Conservation (phyloP, 306 rosid species). For the Malus asiatica region DNA sequence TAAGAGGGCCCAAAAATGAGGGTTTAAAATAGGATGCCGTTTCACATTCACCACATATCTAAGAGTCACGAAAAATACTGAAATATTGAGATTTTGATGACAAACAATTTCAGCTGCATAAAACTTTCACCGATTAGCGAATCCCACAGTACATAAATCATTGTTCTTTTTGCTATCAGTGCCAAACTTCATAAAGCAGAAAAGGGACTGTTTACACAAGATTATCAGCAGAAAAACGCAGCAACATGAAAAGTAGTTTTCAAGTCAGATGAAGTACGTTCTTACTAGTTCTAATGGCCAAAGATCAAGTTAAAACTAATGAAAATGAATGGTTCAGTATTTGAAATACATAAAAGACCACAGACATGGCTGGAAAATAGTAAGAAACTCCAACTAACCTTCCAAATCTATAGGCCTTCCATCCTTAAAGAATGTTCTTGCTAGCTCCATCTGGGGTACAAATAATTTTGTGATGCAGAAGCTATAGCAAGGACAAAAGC, state of each 20-base stretch:
- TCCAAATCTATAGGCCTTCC: slow-evolving; percentile 76
- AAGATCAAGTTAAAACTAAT: neutral
- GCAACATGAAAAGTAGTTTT: neutral
- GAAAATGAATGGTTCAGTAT: neutral
- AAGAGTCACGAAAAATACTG: neutral
- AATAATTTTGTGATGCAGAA: slow-evolving; percentile 8
- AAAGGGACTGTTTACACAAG: neutral
- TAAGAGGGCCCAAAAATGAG: too few relatives aligned
- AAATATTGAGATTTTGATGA: neutral
- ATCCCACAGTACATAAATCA: neutral
- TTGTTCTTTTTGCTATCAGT: neutral
- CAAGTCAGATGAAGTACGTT: neutral
- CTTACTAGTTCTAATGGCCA: neutral
- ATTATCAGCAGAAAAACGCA: neutral
- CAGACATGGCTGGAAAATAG: neutral
- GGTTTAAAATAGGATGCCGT: neutral
- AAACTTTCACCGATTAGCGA: neutral
- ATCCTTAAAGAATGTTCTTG: slow-evolving; percentile 69
- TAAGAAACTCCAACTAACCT: slow-evolving; percentile 45
- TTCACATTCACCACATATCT: neutral
- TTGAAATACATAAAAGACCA: neutral
- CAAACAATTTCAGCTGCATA: neutral
- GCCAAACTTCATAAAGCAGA: neutral
- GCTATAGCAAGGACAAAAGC: too few relatives aligned
- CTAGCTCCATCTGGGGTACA: slow-evolving; percentile 68